These are phyloP conservation scores for Paracorniculantispora psalliotae DNA, from an alignment of 2,329 filamentous ascomycete genomes.

Conservation along the genomic window DNA sequence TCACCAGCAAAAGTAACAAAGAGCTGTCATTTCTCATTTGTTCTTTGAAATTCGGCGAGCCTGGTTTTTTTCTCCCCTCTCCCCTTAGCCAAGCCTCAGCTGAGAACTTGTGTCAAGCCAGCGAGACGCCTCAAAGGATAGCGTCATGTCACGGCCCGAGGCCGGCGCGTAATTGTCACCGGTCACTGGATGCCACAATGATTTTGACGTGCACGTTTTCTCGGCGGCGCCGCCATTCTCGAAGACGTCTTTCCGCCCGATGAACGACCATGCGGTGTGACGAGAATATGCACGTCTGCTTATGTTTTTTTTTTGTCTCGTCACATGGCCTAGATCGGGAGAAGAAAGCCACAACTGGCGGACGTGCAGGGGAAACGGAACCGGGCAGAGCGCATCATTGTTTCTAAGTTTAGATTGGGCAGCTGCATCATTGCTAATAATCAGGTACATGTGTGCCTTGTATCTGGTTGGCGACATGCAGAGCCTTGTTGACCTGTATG, in stretches of 20 bases:
- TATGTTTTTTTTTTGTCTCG: not conserved
- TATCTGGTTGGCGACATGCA: not conserved
- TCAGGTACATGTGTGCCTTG: not conserved
- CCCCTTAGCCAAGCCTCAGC: not conserved
- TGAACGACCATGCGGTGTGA: not conserved
- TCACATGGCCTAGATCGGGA: not conserved
- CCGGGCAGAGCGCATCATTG: not conserved
- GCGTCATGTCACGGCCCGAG: not conserved
- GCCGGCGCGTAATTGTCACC: not conserved
- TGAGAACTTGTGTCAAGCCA: not conserved
- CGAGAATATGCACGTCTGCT: not conserved
- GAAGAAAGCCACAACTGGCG: not conserved
- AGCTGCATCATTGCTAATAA: not conserved
- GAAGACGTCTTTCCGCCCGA: not conserved
- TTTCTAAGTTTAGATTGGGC: not conserved
- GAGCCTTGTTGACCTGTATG: not conserved
- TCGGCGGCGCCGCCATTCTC: not conserved
- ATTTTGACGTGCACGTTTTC: not conserved
- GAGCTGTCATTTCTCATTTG: not conserved
- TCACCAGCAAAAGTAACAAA: not conserved
- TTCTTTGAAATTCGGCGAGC: not conserved
- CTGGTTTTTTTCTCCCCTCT: too few relatives aligned
- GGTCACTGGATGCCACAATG: not conserved
- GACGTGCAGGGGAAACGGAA: not conserved
- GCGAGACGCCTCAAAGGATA: not conserved